Conservation (phyloP, 78 protist genomes). For the Ministeria vibrans region DNA sequence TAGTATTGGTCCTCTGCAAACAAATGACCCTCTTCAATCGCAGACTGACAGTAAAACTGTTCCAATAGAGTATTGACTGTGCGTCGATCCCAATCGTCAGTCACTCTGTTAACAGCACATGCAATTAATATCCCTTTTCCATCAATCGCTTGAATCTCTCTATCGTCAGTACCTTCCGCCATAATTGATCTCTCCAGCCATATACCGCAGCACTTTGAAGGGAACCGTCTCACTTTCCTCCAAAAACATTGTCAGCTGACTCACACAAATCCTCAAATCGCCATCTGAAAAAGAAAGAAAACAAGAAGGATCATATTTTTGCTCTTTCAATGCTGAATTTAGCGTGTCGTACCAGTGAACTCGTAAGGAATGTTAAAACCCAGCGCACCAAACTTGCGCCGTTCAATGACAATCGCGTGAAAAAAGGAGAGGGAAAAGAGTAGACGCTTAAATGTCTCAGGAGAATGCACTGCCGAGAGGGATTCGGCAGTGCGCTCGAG, state of each 20-base stretch:
- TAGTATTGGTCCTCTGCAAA: constrained; percentile 49
- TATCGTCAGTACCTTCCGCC: too few species aligned
- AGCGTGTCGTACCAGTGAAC: too few species aligned
- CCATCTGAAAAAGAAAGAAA: too few species aligned
- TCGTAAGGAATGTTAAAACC: constrained; percentile 84
- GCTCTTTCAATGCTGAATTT: too few species aligned
- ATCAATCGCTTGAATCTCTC: too few species aligned
- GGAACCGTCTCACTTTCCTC: constrained; percentile 66
- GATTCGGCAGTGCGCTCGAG: constrained; percentile 25
- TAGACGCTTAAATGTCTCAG: constrained; percentile 36
- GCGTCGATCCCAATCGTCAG: constrained; percentile 86
- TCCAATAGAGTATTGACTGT: constrained; percentile 41
- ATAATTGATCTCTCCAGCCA: constrained; percentile 77
- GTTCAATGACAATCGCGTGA: constrained; percentile 74
- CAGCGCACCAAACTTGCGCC: constrained; percentile 71
- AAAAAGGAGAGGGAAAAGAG: constrained; percentile 59
- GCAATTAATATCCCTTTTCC: too few species aligned
- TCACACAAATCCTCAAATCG: constrained; percentile 55
- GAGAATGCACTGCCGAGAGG: too few species aligned
- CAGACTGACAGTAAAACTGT: constrained; percentile 22
- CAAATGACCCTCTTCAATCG: constrained; percentile 36
- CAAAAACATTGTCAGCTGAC: constrained; percentile 51
- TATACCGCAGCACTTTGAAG: constrained; percentile 51
- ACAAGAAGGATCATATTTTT: too few species aligned
- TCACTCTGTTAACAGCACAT: too few species aligned